Evolutionary conservation across 305 asterid genomes (phyloP).

Genomic region (Solanum hybrid): DNA sequence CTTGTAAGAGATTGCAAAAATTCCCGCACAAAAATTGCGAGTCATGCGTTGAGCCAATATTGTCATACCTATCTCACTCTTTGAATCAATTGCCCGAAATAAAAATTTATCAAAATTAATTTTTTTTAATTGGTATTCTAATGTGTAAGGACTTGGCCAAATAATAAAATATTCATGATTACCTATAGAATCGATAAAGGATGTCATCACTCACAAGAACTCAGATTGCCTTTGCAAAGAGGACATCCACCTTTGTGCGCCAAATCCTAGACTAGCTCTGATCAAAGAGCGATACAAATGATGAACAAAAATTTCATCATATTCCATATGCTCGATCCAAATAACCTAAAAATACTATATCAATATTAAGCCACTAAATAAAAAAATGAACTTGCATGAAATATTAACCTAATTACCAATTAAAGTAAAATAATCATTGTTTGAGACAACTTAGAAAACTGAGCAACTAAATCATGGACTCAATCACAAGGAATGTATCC

Average conservation of each 20-base stretch:
- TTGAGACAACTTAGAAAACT: too few species aligned
- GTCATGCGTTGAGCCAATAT: background rate
- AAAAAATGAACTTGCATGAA: too few species aligned
- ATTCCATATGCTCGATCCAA: background rate
- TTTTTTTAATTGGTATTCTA: background rate
- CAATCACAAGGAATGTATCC: too few species aligned
- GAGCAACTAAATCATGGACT: too few species aligned
- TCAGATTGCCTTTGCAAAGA: slow-evolving; percentile 36
- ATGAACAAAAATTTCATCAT: background rate
- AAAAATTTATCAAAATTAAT: background rate
- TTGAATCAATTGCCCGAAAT: background rate
- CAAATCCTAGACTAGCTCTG: background rate
- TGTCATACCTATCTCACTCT: background rate
- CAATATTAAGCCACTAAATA: too few species aligned
- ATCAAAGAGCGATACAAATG: background rate
- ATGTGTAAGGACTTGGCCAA: background rate
- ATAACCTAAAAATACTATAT: too few species aligned
- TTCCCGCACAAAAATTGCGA: background rate
- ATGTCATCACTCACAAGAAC: background rate
- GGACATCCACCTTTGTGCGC: slow-evolving; percentile 32
- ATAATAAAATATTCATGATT: background rate
- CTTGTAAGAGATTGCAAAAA: background rate
- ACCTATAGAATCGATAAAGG: background rate
- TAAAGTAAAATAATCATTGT: too few species aligned
- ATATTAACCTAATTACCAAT: background rate